Evolutionary conservation across 768 basidiomycete species (phyloP).

Genomic region (Clitopilus passeckerianus): DNA sequence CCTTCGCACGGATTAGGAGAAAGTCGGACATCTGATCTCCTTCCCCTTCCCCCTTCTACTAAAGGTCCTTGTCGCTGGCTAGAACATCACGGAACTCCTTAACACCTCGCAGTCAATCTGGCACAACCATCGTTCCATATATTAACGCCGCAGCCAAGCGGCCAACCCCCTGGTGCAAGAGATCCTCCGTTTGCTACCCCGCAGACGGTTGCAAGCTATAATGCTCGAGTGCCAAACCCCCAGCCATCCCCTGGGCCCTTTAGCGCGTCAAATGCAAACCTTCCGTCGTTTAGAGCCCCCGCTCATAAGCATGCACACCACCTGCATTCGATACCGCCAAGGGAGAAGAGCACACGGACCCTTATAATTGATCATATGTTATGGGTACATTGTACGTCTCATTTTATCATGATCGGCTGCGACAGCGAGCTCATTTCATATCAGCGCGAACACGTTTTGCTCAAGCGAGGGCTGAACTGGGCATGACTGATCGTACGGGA

Average conservation of each 20-base stretch:
- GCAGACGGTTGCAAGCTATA: slow-evolving; percentile 6
- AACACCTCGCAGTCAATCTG: slow-evolving; percentile 6
- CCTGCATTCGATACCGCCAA: slow-evolving; percentile 78
- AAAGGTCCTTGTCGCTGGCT: slow-evolving; percentile 3
- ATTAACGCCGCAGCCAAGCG: slow-evolving; percentile 9
- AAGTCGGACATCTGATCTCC: slow-evolving; percentile 15
- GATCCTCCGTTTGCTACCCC: slow-evolving; percentile 9
- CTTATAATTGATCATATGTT: slow-evolving; percentile 86
- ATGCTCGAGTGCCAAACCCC: not conserved
- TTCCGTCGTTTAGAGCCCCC: slow-evolving; percentile 53
- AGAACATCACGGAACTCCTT: slow-evolving; percentile 2
- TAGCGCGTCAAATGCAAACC: not conserved
- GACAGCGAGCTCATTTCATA: not conserved
- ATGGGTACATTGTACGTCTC: slow-evolving; percentile 62
- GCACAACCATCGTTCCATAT: slow-evolving; percentile 12
- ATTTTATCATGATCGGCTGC: not conserved
- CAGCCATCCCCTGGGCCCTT: not conserved
- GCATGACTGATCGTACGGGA: slow-evolving; percentile 79
- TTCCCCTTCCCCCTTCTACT: slow-evolving; percentile 7
- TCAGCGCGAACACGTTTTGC: slow-evolving; percentile 69
- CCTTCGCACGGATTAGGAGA: slow-evolving; percentile 17
- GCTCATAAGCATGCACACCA: slow-evolving; percentile 90
- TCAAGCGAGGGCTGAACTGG: slow-evolving; percentile 80
- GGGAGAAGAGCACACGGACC: slow-evolving; percentile 86
- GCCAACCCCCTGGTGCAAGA: slow-evolving; percentile 8